Conservation (phyloP, 163 green algal genomes). For the Scenedesmus sp. region DNA sequence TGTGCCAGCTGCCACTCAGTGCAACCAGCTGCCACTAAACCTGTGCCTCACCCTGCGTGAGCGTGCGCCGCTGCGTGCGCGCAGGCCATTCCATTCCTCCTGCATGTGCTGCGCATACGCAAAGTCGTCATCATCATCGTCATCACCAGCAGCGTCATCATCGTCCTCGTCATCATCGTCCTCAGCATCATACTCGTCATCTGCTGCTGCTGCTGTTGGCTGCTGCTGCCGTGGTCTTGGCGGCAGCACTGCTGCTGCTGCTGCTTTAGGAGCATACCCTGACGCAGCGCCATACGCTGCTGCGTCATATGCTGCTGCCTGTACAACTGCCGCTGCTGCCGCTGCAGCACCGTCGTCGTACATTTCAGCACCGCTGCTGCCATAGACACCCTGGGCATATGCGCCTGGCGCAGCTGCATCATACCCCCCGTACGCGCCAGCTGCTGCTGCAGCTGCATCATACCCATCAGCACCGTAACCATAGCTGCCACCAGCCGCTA, state of each 20-base stretch:
- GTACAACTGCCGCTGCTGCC: not conserved
- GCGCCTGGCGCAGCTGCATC: not conserved
- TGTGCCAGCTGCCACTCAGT: not conserved
- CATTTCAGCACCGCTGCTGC: not conserved
- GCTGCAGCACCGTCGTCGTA: not conserved
- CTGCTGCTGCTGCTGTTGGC: conserved; percentile 12
- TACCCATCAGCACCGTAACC: not conserved
- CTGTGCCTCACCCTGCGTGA: not conserved
- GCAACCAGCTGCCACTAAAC: not conserved
- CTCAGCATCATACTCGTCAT: conserved; percentile 19
- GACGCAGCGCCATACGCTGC: not conserved
- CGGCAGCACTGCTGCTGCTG: not conserved
- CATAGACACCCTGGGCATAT: not conserved
- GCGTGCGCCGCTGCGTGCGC: not conserved
- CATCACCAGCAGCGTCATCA: not conserved
- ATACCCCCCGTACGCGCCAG: not conserved
- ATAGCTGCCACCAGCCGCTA: not conserved
- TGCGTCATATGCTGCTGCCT: conserved; percentile 5
- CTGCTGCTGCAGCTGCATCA: conserved; percentile 16
- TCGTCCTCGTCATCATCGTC: conserved; percentile 8
- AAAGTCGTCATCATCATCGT: conserved; percentile 5
- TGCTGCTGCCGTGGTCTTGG: not conserved
- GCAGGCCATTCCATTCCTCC: conserved; percentile 45
- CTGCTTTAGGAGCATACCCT: not conserved
- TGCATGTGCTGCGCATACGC: conserved; percentile 39